Evolutionary conservation across 129 eudicot genomes (phyloP).

Genomic region (Heracleum sosnowskyi): DNA sequence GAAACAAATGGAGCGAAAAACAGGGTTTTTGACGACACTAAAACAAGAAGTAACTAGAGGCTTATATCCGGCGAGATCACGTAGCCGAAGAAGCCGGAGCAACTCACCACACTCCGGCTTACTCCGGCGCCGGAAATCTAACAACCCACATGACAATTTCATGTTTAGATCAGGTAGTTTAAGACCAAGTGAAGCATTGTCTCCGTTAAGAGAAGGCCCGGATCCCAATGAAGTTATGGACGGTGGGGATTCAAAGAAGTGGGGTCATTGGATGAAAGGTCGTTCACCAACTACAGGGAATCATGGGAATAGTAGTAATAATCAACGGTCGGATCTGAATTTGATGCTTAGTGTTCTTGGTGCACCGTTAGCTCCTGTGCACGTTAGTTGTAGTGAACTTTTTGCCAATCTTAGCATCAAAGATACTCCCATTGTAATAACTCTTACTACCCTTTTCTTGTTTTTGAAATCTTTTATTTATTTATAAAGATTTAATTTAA

Average conservation of each 20-base stretch:
- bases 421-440: conserved; percentile 74
- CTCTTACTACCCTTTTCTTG: background rate
- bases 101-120: background rate
- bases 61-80: background rate
- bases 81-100: background rate
- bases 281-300: conserved; percentile 32
- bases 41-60: background rate
- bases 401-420: conserved; percentile 75
- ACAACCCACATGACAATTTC: conserved; percentile 22
- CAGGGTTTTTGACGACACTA: background rate
- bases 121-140: conserved; percentile 2
- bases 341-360: conserved; percentile 88
- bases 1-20: background rate
- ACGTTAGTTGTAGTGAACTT: conserved; percentile 65
- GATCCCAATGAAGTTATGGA: conserved; percentile 45
- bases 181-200: conserved; percentile 55
- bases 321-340: conserved; percentile 63
- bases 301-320: background rate
- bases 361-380: conserved; percentile 93
- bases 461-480: background rate
- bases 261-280: conserved; percentile 73
- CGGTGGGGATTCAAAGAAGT: conserved; percentile 36
- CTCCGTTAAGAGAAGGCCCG: conserved; percentile 82
- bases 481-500: background rate
- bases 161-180: conserved; percentile 70